Base-by-base conservation (phyloP, 2,329 filamentous ascomycete species). In the Remersonia thermophila region DNA sequence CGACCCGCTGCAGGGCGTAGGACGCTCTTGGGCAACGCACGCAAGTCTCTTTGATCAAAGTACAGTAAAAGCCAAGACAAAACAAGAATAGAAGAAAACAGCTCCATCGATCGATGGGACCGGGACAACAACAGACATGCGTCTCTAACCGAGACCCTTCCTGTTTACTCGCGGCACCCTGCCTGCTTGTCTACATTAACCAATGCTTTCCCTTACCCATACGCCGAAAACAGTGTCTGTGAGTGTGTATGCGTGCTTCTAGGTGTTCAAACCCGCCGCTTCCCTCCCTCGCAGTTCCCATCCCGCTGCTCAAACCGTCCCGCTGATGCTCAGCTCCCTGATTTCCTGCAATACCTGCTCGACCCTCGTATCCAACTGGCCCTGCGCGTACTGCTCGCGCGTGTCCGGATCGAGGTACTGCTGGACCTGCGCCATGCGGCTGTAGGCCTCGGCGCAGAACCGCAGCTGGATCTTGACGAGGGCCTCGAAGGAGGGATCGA, bases 341-440 rank as follows among this genome's bases (percentile, higher is more conserved):
- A 98, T 98, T 67, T 98, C 87, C 47, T 95, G 87, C 61, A 98
- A 57, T 29, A 96, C 91, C 61, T 96, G 81, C 62, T 98, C 91
- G 20, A 98, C 91, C 47, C 85, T 68, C 42, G 78, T 81, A 57
- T 98, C 91, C 50, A 98, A 65, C 47, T 95, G 83, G 17, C 91
- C 91, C 51, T 86, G 78, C 2, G 91, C 91, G 59, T 98, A 98
- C 61, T 95, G 83, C 47, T 98, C 91, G 58, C 91, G 73, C 35
- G 89, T 96, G 54, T 94, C 86, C 20, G 89, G 82, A 56, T 96
- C 91, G 23, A 98, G 70, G 58, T 95, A 96, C 63, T 98, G 91
- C 65, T 98, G 91, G 39, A 98, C 93, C 65, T 98, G 93, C 17
- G 93, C 91, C 91, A 98, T 98, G 32, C 91, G 73, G 43, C 80